phyloP scores from a whole-genome alignment of 2,329 filamentous ascomycete species.

The Paecilomyces sp. region DNA sequence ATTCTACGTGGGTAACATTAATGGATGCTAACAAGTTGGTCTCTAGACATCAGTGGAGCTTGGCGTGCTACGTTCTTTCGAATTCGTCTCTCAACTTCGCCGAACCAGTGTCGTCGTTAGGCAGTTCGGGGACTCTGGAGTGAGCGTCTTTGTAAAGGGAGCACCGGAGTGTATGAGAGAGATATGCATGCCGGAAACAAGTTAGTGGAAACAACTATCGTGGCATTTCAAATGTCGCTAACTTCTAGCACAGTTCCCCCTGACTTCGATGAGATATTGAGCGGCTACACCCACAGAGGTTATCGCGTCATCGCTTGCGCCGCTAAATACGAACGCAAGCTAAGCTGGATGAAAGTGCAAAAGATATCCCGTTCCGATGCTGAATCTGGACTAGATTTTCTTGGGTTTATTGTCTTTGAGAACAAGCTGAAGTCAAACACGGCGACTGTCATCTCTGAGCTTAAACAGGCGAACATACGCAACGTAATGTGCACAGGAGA shows the following conservation, averaged over 20 bases:
- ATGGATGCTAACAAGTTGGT: slow-evolving; percentile 33
- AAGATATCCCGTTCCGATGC: slow-evolving; percentile 85
- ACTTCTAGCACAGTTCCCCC: slow-evolving; percentile 54
- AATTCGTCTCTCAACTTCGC: slow-evolving; percentile 88
- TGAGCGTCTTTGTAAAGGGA: slow-evolving; percentile 88
- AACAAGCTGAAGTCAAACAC: slow-evolving; percentile 95
- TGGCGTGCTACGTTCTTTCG: slow-evolving; percentile 83
- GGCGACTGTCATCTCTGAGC: slow-evolving; percentile 70
- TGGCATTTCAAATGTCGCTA: slow-evolving; percentile 3
- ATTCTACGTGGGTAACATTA: slow-evolving; percentile 10
- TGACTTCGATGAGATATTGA: slow-evolving; percentile 84
- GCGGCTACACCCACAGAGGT: slow-evolving; percentile 88
- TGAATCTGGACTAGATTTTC: slow-evolving; percentile 76
- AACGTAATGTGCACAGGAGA: slow-evolving; percentile 97
- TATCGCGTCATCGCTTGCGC: slow-evolving; percentile 96
- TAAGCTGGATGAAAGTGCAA: slow-evolving; percentile 90
- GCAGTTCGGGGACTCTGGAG: slow-evolving; percentile 76
- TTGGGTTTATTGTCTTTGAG: slow-evolving; percentile 97
- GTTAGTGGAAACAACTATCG: slow-evolving; percentile 40
- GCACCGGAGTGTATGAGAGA: slow-evolving; percentile 94
- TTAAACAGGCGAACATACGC: slow-evolving; percentile 74
- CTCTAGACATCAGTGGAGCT: slow-evolving; percentile 60
- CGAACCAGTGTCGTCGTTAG: slow-evolving; percentile 89
- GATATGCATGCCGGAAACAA: slow-evolving; percentile 77
- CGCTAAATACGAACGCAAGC: slow-evolving; percentile 75